phyloP scores from a whole-genome alignment of 768 basidiomycete species.

The Lactifluus hygrophoroides region DNA sequence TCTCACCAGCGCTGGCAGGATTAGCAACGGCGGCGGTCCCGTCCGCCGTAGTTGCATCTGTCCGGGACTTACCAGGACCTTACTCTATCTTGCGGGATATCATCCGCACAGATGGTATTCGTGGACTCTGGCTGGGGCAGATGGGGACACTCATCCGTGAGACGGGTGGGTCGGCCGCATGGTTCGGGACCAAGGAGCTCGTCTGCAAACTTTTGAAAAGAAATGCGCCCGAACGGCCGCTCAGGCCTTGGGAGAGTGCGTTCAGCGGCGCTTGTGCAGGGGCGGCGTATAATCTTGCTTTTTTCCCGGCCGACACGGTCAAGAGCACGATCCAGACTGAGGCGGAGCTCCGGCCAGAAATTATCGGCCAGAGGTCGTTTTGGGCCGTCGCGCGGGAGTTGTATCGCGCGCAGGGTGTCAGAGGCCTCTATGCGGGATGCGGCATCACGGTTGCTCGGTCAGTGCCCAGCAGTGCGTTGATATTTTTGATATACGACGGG shows the following conservation, averaged over 20 bases:
- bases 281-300: constrained; percentile 73
- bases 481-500: constrained; percentile 88
- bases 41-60: constrained; percentile 17
- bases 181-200: constrained; percentile 87
- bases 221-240: constrained; percentile 21
- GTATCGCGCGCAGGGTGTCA: constrained; percentile 66
- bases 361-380: constrained; percentile 35
- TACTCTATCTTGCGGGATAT: constrained; percentile 55
- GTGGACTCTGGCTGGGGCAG: constrained; percentile 95
- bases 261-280: constrained; percentile 81
- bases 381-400: constrained; percentile 55
- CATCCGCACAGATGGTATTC: constrained; percentile 57
- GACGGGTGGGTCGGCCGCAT: constrained; percentile 82
- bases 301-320: constrained; percentile 92
- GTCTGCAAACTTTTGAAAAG: constrained; percentile 51
- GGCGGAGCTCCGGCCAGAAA: constrained; percentile 67
- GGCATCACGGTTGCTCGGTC: constrained; percentile 82
- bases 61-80: constrained; percentile 56
- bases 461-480: constrained; percentile 84
- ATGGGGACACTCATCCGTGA: constrained; percentile 90
- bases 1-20: constrained; percentile 14
- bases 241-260: constrained; percentile 70
- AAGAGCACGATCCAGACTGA: constrained; percentile 95
- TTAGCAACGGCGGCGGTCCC: constrained; percentile 26
- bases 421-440: constrained; percentile 86